A percentile compares a stretch with the other conserved stretches of the same genome.
Conservation (phyloP, 2,329 filamentous ascomycete species). For the Colletotrichum sp. region DNA sequence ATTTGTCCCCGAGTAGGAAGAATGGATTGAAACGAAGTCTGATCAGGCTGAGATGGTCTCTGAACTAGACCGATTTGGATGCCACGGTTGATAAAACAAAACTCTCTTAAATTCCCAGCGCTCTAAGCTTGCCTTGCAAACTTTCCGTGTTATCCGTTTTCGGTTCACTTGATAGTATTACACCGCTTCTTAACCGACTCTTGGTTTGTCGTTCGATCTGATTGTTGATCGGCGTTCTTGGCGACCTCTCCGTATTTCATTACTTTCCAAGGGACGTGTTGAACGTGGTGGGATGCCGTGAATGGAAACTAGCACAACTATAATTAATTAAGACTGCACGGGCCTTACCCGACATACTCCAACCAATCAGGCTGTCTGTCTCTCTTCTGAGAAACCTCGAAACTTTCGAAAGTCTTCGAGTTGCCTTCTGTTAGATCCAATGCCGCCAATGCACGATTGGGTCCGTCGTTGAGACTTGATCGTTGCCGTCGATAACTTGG, state of each 20-base stretch:
- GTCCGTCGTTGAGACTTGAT: neutral
- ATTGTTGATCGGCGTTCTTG: neutral
- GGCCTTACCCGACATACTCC: neutral
- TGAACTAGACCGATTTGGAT: rapidly evolving
- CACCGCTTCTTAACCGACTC: neutral
- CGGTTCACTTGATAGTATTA: neutral
- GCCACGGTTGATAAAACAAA: neutral
- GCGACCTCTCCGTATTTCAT: neutral
- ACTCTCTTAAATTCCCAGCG: neutral
- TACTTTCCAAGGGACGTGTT: neutral
- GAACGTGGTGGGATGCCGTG: neutral
- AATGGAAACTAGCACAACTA: neutral
- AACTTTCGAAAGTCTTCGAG: neutral
- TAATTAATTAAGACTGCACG: neutral
- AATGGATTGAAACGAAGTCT: neutral
- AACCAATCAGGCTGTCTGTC: neutral
- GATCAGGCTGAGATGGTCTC: neutral
- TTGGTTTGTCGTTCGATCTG: neutral
- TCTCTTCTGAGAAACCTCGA: neutral
- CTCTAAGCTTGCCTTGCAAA: neutral
- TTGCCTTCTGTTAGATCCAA: neutral
- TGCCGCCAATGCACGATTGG: neutral
- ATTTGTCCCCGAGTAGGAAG: neutral
- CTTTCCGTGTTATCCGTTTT: neutral
- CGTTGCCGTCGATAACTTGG: neutral